Conservation (phyloP, 495 filamentous ascomycete genomes). For the Hypoxylon fuscum region DNA sequence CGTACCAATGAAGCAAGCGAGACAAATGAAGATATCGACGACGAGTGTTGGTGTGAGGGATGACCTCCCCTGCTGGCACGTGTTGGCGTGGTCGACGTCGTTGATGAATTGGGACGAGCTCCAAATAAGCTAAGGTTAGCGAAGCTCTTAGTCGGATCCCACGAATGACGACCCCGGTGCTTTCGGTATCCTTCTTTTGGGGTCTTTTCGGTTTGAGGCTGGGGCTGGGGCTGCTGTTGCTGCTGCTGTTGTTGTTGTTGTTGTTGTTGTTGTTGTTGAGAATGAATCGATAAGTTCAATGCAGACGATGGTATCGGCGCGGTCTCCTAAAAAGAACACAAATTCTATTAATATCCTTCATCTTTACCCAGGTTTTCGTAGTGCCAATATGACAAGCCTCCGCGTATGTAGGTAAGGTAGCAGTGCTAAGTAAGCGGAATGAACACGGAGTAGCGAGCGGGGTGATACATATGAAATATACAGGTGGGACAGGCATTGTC, state of each 20-base stretch:
- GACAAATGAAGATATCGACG: slow-evolving; percentile 14
- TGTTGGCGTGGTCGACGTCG: slow-evolving; percentile 13
- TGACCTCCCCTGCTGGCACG: slow-evolving; percentile 26
- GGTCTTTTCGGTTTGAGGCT: not conserved
- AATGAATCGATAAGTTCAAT: slow-evolving; percentile 2
- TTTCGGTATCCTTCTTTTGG: not conserved
- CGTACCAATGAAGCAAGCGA: slow-evolving; percentile 14
- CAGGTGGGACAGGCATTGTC: too few species aligned
- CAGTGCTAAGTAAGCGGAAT: slow-evolving; percentile 33
- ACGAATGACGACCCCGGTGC: not conserved
- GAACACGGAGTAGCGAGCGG: slow-evolving; percentile 15
- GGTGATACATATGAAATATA: slow-evolving; percentile 1
- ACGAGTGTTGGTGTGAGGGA: slow-evolving; percentile 16
- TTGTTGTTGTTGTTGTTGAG: not conserved
- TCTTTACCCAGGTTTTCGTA: slow-evolving; percentile 3
- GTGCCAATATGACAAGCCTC: slow-evolving; percentile 9
- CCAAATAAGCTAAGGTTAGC: slow-evolving; percentile 3
- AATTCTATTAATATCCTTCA: slow-evolving; percentile 25
- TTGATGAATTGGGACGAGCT: not conserved
- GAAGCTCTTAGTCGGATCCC: slow-evolving; percentile 10
- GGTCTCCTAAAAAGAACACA: slow-evolving; percentile 8
- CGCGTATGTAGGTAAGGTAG: slow-evolving; percentile 19
- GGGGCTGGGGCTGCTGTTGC: not conserved
- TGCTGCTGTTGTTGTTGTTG: not conserved
- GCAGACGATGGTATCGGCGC: slow-evolving; percentile 9